Percentiles rank a stretch among this genome's conserved stretches.
Evolutionary conservation across 768 basidiomycete genomes (phyloP).

Genomic region (Tylopilus cervinicoccineus): DNA sequence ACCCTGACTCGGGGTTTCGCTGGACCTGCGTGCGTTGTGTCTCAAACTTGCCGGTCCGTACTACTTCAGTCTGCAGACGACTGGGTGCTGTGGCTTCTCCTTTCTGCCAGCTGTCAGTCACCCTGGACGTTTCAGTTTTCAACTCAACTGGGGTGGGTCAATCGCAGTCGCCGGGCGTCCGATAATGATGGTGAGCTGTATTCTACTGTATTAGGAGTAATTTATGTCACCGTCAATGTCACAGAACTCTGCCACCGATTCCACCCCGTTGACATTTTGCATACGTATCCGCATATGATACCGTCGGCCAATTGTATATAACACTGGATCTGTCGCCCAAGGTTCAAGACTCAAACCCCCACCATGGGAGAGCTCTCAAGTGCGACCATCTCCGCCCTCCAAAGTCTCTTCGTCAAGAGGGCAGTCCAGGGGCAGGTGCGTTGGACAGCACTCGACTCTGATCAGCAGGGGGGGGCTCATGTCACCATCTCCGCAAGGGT

Average conservation of each 20-base stretch:
- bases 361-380: conserved; percentile 43
- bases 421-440: conserved; percentile 27
- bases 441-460: neutral
- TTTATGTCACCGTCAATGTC: neutral
- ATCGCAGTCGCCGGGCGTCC: no score
- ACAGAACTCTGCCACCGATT: neutral
- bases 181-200: neutral
- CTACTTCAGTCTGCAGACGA: no score
- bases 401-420: conserved; percentile 16
- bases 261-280: neutral
- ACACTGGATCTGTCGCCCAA: neutral
- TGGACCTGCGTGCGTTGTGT: no score
- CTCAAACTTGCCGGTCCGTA: no score
- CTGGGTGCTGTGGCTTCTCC: neutral
- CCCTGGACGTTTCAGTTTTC: neutral
- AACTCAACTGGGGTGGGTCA: no score
- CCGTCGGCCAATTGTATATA: conserved; percentile 1
- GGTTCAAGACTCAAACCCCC: neutral
- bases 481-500: conserved; percentile 40
- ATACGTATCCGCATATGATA: neutral
- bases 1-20: no score
- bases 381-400: conserved; percentile 33
- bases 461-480: neutral
- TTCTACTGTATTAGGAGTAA: neutral
- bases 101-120: neutral